phyloP scores from a whole-genome alignment of 2,329 filamentous ascomycete genomes.

The Fusarium fujikuroi region DNA sequence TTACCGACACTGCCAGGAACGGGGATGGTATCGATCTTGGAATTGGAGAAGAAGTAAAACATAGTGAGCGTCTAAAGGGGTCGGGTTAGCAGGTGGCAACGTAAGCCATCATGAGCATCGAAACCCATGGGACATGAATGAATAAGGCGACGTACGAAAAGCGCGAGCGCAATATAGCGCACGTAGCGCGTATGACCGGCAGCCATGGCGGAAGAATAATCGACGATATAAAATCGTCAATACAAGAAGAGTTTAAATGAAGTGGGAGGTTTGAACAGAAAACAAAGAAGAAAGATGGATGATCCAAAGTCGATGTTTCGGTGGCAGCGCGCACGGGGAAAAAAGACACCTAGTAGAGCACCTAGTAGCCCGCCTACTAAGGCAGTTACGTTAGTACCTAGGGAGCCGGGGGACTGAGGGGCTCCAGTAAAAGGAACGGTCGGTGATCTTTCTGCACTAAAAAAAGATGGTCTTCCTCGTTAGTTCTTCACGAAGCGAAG shows the following conservation, averaged over 20 bases:
- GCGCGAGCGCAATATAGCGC: conserved; percentile 82
- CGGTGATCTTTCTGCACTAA: conserved; percentile 16
- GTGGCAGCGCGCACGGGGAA: conserved; percentile 20
- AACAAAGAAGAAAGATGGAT: conserved; percentile 36
- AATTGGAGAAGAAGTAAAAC: conserved; percentile 82
- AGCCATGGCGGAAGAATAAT: conserved; percentile 62
- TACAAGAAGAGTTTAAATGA: conserved; percentile 17
- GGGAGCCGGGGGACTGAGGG: conserved; percentile 10
- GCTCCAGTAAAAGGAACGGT: conserved; percentile 5
- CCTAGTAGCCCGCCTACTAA: neutral
- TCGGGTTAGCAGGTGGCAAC: conserved; percentile 23
- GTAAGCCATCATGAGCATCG: conserved; percentile 4
- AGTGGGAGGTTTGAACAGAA: conserved; percentile 9
- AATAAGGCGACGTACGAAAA: conserved; percentile 72
- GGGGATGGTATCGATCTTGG: conserved; percentile 57
- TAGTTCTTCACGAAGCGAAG: neutral
- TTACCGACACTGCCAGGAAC: conserved; percentile 33
- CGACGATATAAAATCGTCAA: conserved; percentile 27
- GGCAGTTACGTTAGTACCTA: neutral
- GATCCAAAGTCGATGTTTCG: conserved; percentile 31
- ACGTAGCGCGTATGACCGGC: conserved; percentile 78
- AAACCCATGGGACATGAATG: neutral
- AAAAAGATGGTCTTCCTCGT: conserved; percentile 5
- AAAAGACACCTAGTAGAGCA: conserved; percentile 30
- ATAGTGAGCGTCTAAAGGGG: conserved; percentile 53